Conservation (phyloP, 2,329 filamentous ascomycete species). For the Talaromyces sp. region DNA sequence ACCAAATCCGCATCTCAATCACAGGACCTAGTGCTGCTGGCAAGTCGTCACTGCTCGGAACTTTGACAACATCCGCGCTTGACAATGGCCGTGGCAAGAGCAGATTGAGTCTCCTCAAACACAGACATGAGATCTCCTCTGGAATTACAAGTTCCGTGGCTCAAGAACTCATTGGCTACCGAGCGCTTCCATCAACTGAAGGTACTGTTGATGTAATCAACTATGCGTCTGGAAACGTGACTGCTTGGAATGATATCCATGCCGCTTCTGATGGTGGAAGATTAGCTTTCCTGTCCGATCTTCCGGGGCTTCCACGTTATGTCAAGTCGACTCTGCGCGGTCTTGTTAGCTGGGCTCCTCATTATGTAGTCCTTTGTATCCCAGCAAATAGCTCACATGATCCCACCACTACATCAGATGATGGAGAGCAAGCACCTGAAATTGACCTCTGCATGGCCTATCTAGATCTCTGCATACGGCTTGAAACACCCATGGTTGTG, state of each 20-base stretch:
- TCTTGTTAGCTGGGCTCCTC: conserved; percentile 90
- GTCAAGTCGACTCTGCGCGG: conserved; percentile 83
- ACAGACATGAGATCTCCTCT: conserved; percentile 87
- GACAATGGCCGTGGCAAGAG: conserved; percentile 93
- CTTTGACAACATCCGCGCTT: conserved; percentile 77
- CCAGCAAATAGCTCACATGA: conserved; percentile 68
- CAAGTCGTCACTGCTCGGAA: conserved; percentile 87
- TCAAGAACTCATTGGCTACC: conserved; percentile 88
- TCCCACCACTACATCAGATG: conserved; percentile 24
- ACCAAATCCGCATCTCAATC: conserved; percentile 81
- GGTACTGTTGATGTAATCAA: conserved; percentile 61
- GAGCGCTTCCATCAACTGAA: conserved; percentile 26
- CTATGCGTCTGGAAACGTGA: conserved; percentile 79
- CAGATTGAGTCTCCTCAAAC: conserved; percentile 80
- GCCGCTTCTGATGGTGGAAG: conserved; percentile 67
- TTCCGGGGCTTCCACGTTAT: conserved; percentile 85
- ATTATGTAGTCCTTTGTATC: conserved; percentile 88
- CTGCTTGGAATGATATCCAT: conserved; percentile 93
- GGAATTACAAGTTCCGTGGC: conserved; percentile 92
- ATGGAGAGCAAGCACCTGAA: conserved; percentile 42
- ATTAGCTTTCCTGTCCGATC: conserved; percentile 85
- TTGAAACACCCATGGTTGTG: conserved; percentile 72
- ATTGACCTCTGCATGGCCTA: conserved; percentile 74
- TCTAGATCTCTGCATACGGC: conserved; percentile 76
- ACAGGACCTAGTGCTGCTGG: conserved; percentile 87